Base-by-base conservation (phyloP, 2,329 filamentous ascomycete genomes). In the Penicillium brevicompactum region DNA sequence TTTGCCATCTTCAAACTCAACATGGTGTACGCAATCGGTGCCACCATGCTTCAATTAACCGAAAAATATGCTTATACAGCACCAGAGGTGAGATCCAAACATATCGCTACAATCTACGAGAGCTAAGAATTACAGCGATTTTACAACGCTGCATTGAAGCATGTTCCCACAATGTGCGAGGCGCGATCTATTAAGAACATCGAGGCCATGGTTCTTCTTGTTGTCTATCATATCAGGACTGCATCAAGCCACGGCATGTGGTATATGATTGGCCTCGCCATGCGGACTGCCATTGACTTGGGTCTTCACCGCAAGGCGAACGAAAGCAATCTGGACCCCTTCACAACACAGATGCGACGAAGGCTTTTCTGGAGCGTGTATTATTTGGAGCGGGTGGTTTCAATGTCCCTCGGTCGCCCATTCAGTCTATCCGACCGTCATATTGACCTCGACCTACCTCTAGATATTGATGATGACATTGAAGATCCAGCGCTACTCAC, bases 241-340 rank as follows among this genome's bases (percentile, higher is more conserved):
- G 74, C 78, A 9, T 80, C 79, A 0, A 79, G 78, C 31, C 78
- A 79, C 54, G 80, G 79, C 8, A 73, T 82, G 46, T 83, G 80
- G 80, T 82, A 82, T 61, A 80, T 82, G 74, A 79, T 82, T 41
- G 80, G 80, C 11, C 71, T 82, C 16, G 80, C 80, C 2, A 82
- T 82, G 78, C 76, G 80, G 40, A 82, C 78, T 7, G 78, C 78
- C 50, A 80, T 82, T 46, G 80, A 82, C 53, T 70, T 83, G 3
- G 80, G 80, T 5, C 70, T 82, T 27, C 80, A 83, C 56, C 72
- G 78, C 44, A 78, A 76, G 52, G 76, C 77, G 40, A 76, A 78
- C 53, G 78, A 80, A 55, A 66, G 64, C 27, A 71, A 71, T 47
- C 60, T 78, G 30, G 69, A 77, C 44, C 71, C 70, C 21, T 77